Percentiles rank a stretch among this genome's conserved stretches.
Conservation (phyloP, 2,329 filamentous ascomycete species). For the Clonostachys chloroleuca region DNA sequence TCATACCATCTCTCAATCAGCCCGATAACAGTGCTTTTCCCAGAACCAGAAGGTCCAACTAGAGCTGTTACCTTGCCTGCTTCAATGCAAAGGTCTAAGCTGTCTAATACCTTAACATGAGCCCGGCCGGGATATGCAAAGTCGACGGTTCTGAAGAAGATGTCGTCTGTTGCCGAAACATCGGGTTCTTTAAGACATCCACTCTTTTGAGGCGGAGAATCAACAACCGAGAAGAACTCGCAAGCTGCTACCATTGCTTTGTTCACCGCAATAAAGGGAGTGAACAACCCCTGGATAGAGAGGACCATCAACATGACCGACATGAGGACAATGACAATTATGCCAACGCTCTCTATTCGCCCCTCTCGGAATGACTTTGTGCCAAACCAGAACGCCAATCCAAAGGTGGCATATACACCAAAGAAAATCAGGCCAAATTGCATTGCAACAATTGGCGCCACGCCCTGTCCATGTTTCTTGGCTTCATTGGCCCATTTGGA, state of each 20-base stretch:
- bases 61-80: constrained; percentile 47
- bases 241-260: constrained; percentile 40
- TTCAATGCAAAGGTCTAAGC: constrained; percentile 27
- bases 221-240: constrained; percentile 41
- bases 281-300: constrained; percentile 37
- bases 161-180: constrained; percentile 26
- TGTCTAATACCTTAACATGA: constrained; percentile 21
- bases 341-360: constrained; percentile 36
- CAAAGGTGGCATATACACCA: constrained; percentile 40
- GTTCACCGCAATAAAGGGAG: constrained; percentile 37
- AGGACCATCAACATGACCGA: constrained; percentile 40
- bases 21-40: constrained; percentile 57
- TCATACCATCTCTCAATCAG: constrained; percentile 41
- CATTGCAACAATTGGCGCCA: constrained; percentile 30
- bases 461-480: constrained; percentile 16
- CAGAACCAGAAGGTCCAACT: constrained; percentile 53
- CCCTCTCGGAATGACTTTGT: constrained; percentile 37
- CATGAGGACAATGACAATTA: constrained; percentile 44
- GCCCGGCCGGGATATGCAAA: constrained; percentile 27
- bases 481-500: too few species aligned
- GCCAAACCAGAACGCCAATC: constrained; percentile 47
- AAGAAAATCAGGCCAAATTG: constrained; percentile 39
- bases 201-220: constrained; percentile 8
- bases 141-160: too few species aligned
- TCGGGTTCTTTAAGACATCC: constrained; percentile 19